These are phyloP conservation scores for Skeletonema menzelii DNA, from an alignment of 108 stramenopile genomes.

Conservation along the genomic window DNA sequence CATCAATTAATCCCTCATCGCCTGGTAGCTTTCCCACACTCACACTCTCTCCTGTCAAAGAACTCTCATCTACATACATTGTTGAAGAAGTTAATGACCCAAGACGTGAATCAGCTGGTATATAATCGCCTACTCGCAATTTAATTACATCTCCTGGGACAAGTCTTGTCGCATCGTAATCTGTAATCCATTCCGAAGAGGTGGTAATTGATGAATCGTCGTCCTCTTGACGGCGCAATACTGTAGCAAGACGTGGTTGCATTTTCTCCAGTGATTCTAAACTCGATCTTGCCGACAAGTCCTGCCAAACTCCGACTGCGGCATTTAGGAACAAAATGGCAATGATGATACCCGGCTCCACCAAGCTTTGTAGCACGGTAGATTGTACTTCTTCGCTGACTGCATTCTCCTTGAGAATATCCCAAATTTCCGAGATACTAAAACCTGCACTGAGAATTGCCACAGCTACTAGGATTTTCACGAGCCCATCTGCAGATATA, in stretches of 20 bases:
- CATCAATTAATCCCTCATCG: slow-evolving; percentile 38
- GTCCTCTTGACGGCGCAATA: slow-evolving; percentile 56
- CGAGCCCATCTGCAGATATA: slow-evolving; percentile 7
- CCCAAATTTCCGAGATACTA: slow-evolving; percentile 33
- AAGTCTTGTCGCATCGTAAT: slow-evolving; percentile 54
- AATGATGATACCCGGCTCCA: slow-evolving; percentile 93
- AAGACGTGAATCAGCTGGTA: slow-evolving; percentile 90
- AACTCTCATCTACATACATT: slow-evolving; percentile 73
- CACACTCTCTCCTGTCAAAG: slow-evolving; percentile 80
- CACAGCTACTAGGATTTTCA: slow-evolving; percentile 28
- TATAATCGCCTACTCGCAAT: slow-evolving; percentile 89
- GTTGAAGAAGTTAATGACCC: slow-evolving; percentile 46
- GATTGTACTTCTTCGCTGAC: neutral
- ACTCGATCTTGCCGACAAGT: slow-evolving; percentile 75
- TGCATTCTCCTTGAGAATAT: slow-evolving; percentile 16
- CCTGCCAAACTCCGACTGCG: slow-evolving; percentile 93
- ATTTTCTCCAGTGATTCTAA: slow-evolving; percentile 90
- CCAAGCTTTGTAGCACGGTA: slow-evolving; percentile 42
- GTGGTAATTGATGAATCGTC: neutral
- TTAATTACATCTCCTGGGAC: slow-evolving; percentile 95
- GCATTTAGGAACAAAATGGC: slow-evolving; percentile 94
- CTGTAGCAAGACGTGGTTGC: slow-evolving; percentile 82
- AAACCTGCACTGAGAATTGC: slow-evolving; percentile 33
- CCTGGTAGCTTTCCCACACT: slow-evolving; percentile 64
- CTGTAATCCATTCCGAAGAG: slow-evolving; percentile 20